These are phyloP conservation scores for Yamadazyma kanchanaburiensis DNA, from an alignment of 1,139 yeast genomes.

Conservation along the genomic window DNA sequence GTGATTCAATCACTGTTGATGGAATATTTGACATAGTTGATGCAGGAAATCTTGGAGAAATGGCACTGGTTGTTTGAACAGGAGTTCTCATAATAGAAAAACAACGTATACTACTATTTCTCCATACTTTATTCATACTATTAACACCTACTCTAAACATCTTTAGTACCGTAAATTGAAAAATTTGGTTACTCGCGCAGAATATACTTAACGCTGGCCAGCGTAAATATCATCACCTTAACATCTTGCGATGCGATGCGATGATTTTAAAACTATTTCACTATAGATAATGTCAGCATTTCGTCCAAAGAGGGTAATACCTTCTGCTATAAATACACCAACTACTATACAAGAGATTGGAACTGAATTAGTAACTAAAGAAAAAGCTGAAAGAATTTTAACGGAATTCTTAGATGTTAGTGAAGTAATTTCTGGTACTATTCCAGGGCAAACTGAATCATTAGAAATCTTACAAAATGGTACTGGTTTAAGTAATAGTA, in stretches of 20 bases:
- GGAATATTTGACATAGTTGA: too few relatives aligned
- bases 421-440: constrained; percentile 20
- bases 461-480: constrained; percentile 8
- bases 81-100: constrained; percentile 7
- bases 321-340: constrained; percentile 49
- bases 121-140: too few relatives aligned
- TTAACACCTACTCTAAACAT: constrained; percentile 5
- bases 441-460: constrained; percentile 14
- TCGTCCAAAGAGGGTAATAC: constrained; percentile 38
- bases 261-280: too few relatives aligned
- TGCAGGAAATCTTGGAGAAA: constrained; percentile 1
- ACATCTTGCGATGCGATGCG: too few relatives aligned
- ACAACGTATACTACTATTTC: constrained; percentile 2
- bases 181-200: constrained; percentile 1
- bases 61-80: neutral
- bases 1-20: constrained; percentile 3
- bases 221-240: too few relatives aligned
- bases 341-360: constrained; percentile 38
- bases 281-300: constrained; percentile 19
- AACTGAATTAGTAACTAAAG: constrained; percentile 25
- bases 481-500: constrained; percentile 22
- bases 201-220: neutral
- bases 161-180: neutral
- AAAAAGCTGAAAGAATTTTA: constrained; percentile 44
- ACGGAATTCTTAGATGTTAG: constrained; percentile 45